A percentile compares a stretch with the other conserved stretches of the same genome.
Conservation (phyloP, 768 basidiomycete genomes). For the Russula lepida region DNA sequence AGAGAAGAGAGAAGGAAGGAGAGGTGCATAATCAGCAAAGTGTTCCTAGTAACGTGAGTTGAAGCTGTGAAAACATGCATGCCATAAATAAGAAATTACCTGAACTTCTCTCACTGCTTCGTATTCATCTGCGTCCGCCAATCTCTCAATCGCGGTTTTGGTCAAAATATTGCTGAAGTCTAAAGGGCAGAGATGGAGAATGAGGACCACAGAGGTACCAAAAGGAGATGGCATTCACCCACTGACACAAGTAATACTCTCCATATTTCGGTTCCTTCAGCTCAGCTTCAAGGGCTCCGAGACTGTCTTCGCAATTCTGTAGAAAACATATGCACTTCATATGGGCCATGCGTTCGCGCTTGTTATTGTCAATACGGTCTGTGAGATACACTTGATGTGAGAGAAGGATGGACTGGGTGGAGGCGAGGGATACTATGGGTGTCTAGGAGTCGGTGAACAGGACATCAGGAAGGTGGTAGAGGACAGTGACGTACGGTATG, state of each 20-base stretch:
- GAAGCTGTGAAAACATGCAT: slow-evolving; percentile 13
- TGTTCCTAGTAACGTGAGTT: slow-evolving; percentile 62
- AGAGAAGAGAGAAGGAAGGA: slow-evolving; percentile 81
- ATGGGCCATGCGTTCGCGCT: slow-evolving; percentile 86
- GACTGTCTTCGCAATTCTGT: slow-evolving; percentile 70
- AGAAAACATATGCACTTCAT: slow-evolving; percentile 97
- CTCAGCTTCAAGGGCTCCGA: slow-evolving; percentile 77
- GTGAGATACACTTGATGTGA: slow-evolving; percentile 97
- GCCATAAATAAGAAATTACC: slow-evolving; percentile 37
- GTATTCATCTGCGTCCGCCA: slow-evolving; percentile 91
- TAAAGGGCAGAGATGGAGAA: slow-evolving; percentile 27
- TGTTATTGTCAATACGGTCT: slow-evolving; percentile 92
- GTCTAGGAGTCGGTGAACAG: slow-evolving; percentile 46
- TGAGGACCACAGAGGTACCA: slow-evolving; percentile 3
- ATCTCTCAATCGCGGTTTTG: slow-evolving; percentile 83
- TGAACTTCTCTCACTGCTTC: slow-evolving; percentile 97
- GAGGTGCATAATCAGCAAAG: slow-evolving; percentile 92
- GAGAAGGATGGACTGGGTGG: slow-evolving; percentile 87
- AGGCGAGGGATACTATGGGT: slow-evolving; percentile 89
- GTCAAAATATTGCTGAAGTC: slow-evolving; percentile 94
- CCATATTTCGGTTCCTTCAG: slow-evolving; percentile 88
- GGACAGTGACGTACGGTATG: slow-evolving; percentile 62
- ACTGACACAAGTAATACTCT: slow-evolving; percentile 99
- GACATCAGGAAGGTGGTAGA: background rate
- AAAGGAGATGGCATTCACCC: slow-evolving; percentile 44